phyloP scores from a whole-genome alignment of 345 rosid genomes.

The Brassica incana region DNA sequence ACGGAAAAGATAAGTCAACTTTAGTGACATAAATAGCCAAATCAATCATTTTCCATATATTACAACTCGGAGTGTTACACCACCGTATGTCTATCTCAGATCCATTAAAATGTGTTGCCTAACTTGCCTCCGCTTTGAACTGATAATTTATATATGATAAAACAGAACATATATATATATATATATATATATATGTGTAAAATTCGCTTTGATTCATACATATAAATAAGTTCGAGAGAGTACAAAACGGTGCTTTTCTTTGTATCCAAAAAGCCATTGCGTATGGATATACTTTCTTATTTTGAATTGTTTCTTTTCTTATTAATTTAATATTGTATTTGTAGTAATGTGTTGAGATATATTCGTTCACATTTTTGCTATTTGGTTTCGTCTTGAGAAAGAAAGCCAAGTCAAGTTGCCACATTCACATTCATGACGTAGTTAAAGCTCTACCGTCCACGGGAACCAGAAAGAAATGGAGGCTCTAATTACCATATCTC shows the following conservation, averaged over 20 bases:
- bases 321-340: constrained; percentile 9
- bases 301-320: background rate
- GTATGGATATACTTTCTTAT: background rate
- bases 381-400: constrained; percentile 26
- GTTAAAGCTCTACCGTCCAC: constrained; percentile 23
- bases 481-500: background rate
- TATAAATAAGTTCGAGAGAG: background rate
- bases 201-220: background rate
- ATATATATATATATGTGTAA: background rate
- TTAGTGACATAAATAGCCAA: no score
- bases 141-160: background rate
- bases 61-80: no score
- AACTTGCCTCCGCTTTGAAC: background rate
- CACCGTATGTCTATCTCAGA: background rate
- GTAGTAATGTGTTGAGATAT: constrained; percentile 1
- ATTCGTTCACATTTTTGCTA: constrained; percentile 18
- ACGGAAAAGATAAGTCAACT: no score
- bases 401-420: constrained; percentile 32
- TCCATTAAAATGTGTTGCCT: background rate
- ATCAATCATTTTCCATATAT: no score
- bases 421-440: constrained; percentile 30
- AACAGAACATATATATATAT: background rate
- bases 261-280: constrained; percentile 10
- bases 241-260: constrained; percentile 7
- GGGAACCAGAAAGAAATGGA: background rate